Base-by-base conservation (phyloP, 768 basidiomycete species). In the Tricholoma sp. region DNA sequence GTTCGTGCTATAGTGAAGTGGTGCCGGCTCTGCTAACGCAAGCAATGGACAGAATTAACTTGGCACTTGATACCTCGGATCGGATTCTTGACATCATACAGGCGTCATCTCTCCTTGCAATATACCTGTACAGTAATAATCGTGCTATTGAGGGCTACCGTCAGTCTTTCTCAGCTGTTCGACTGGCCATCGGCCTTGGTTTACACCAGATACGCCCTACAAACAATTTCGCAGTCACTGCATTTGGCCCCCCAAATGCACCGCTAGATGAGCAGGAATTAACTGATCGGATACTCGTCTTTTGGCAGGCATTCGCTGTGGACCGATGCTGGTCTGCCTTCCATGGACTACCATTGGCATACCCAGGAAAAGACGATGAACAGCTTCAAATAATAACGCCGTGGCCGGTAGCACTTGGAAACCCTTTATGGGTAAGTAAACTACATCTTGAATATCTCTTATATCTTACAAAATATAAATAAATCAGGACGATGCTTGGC, bases 61-160 rank as follows among this genome's bases (percentile, higher is more conserved):
- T 71, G n/a, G 78, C 81, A 29, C 72, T 86, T 41, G 80, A 81
- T 60, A 74, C 71, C 56, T 76, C 79, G 39, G 80, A 84, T 61
- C 79, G 81, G 33, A 73, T 83, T 50, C 68, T 81, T 54, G 80
- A 86, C 61, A 74, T n/a, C n/a, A n/a, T n/a, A n/a, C n/a, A n/a
- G n/a, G n/a, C n/a, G n/a, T n/a, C n/a, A n/a, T n/a, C n/a, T 83
- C 55, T 87, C 29, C 75, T 87, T 50, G 80, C 82, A 2, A 71
- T 80, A 32, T 86, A 85, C 65, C 80, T 82, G 63, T 85, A 80
- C 65, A 75, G 76, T 66, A 81, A 82, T 55, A 76, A 76, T 49
- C 76, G 82, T 10, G 66, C 74, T 28, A 74, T 83, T 32, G 84
- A 87, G 62, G 85, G 81, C 3, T 84, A 83, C 66, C 77, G 80